Conservation (phyloP, 495 filamentous ascomycete species). For the Trypethelium eluteriae region DNA sequence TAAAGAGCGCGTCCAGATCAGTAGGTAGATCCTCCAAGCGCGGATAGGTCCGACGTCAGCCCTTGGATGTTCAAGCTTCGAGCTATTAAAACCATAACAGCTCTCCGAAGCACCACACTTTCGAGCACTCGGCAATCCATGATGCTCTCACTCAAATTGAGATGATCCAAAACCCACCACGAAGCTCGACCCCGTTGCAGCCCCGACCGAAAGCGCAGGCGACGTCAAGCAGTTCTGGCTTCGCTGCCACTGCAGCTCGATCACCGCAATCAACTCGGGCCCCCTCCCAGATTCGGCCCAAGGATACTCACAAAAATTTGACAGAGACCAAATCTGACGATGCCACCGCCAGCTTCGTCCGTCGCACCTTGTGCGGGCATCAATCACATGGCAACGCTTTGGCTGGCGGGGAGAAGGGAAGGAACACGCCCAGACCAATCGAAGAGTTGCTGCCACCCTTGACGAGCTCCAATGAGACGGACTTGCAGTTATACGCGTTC, state of each 20-base stretch:
- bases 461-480: conserved; percentile 86
- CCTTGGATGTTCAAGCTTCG: no score
- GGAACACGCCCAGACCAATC: conserved; percentile 47
- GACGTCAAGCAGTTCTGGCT: conserved; percentile 1
- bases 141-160: neutral
- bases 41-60: neutral
- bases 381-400: conserved; percentile 37
- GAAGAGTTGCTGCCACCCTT: conserved; percentile 81
- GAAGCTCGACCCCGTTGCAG: conserved; percentile 3
- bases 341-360: conserved; percentile 52
- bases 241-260: conserved; percentile 7
- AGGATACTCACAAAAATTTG: conserved; percentile 17
- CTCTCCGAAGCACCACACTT: neutral
- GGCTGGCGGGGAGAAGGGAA: conserved; percentile 26
- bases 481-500: conserved; percentile 84
- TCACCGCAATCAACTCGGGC: neutral
- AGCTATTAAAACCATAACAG: no score
- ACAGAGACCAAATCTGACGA: conserved; percentile 46
- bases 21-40: neutral
- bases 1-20: no score
- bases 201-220: conserved; percentile 5
- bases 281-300: neutral
- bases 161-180: conserved; percentile 13
- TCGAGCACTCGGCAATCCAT: neutral
- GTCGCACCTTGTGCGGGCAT: conserved; percentile 55